Evolutionary conservation across 306 rosid species (phyloP).

Genomic region (Sicyos edulis): DNA sequence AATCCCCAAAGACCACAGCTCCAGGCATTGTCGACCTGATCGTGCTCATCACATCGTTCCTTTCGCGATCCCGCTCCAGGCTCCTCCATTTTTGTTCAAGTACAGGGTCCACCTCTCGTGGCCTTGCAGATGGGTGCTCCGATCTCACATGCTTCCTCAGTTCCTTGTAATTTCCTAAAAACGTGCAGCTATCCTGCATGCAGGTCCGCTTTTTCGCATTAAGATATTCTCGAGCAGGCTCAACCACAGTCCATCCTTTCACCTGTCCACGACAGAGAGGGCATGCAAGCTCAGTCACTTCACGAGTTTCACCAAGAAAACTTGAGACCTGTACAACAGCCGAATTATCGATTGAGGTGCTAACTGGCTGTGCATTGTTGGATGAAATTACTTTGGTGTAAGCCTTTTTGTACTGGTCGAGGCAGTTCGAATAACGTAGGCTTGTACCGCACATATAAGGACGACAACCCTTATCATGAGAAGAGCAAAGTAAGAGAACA

Average conservation of each 20-base stretch:
- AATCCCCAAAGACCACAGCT: slow-evolving; percentile 88
- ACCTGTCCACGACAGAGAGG: slow-evolving; percentile 82
- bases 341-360: slow-evolving; percentile 36
- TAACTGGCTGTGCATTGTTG: slow-evolving; percentile 34
- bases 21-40: slow-evolving; percentile 85
- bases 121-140: slow-evolving; percentile 83
- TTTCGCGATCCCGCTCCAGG: slow-evolving; percentile 89
- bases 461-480: slow-evolving; percentile 76
- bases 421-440: slow-evolving; percentile 75
- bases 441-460: slow-evolving; percentile 90
- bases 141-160: slow-evolving; percentile 67
- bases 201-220: slow-evolving; percentile 81
- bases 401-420: slow-evolving; percentile 85
- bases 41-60: slow-evolving; percentile 92
- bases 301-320: slow-evolving; percentile 36
- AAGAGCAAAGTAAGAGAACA: slow-evolving; percentile 87
- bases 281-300: slow-evolving; percentile 57
- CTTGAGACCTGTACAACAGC: slow-evolving; percentile 34
- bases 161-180: slow-evolving; percentile 80
- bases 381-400: slow-evolving; percentile 46
- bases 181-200: slow-evolving; percentile 83
- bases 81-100: slow-evolving; percentile 92
- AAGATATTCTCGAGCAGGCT: slow-evolving; percentile 73
- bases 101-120: slow-evolving; percentile 74
- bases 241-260: slow-evolving; percentile 98